These are phyloP conservation scores for Pycnococcus provasolii DNA, from an alignment of 139 green algal genomes.

Conservation along the genomic window DNA sequence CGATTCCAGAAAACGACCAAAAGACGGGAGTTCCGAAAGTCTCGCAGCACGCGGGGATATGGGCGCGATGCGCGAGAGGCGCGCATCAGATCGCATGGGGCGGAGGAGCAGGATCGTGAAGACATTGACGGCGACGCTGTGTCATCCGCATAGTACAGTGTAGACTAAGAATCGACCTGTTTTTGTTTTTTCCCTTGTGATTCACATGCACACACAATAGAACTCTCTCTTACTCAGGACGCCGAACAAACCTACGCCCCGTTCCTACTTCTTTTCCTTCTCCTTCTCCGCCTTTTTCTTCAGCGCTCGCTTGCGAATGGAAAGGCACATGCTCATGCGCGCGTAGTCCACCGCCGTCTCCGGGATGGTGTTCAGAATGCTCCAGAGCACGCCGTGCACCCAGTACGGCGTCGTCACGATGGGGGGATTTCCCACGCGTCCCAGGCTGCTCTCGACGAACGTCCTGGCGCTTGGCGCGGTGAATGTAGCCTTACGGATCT, in stretches of 20 bases:
- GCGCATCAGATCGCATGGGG: too few species aligned
- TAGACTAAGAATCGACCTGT: neutral
- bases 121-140: too few species aligned
- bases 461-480: slow-evolving; percentile 37
- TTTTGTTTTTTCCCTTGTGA: slow-evolving; percentile 7
- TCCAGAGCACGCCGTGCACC: slow-evolving; percentile 47
- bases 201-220: neutral
- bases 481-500: slow-evolving; percentile 48
- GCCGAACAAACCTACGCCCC: neutral
- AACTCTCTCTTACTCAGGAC: neutral
- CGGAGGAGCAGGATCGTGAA: too few species aligned
- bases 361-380: slow-evolving; percentile 29
- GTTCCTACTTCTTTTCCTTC: neutral
- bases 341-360: slow-evolving; percentile 34
- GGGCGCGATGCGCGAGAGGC: too few species aligned
- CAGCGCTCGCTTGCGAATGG: slow-evolving; percentile 23
- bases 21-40: too few species aligned
- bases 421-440: slow-evolving; percentile 45
- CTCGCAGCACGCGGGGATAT: too few species aligned
- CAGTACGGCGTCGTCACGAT: slow-evolving; percentile 47
- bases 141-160: too few species aligned
- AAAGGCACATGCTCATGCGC: slow-evolving; percentile 36
- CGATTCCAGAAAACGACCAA: too few species aligned
- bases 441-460: slow-evolving; percentile 39
- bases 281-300: slow-evolving; percentile 21